These are phyloP conservation scores for Mortierella sp. DNA, from an alignment of 371 early-diverging fungal species.

Conservation along the genomic window DNA sequence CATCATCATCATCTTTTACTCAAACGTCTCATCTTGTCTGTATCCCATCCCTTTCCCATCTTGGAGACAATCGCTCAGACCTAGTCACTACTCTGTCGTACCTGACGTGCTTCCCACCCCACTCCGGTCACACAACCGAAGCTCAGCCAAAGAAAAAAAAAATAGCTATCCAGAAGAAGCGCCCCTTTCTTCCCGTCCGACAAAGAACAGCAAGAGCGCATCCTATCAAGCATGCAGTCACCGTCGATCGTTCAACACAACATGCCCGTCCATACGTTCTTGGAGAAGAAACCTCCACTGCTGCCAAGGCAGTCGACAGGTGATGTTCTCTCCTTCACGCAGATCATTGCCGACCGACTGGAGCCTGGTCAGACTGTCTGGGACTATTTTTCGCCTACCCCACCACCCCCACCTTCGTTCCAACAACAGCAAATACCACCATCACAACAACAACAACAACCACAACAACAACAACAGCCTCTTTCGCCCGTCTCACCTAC, in stretches of 20 bases:
- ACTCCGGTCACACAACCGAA: background rate
- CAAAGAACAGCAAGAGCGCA: background rate
- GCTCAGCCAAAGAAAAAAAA: background rate
- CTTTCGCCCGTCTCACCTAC: slow-evolving; percentile 7
- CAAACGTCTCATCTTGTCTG: background rate
- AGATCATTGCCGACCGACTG: slow-evolving; percentile 49
- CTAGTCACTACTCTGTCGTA: background rate
- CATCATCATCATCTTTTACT: background rate
- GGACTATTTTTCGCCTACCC: slow-evolving; percentile 42
- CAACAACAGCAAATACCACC: background rate
- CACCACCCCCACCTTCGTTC: background rate
- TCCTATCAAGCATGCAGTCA: slow-evolving; percentile 20
- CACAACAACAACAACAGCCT: background rate
- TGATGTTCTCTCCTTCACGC: slow-evolving; percentile 42
- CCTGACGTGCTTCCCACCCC: background rate
- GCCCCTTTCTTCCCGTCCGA: background rate
- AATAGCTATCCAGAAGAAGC: background rate
- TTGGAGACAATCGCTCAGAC: background rate
- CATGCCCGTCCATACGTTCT: slow-evolving; percentile 29
- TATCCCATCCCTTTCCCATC: slow-evolving; percentile 3
- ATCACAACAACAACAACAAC: background rate
- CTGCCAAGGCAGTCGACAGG: slow-evolving; percentile 45
- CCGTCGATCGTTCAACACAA: background rate
- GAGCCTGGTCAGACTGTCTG: slow-evolving; percentile 36
- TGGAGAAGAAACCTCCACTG: slow-evolving; percentile 41